Base-by-base conservation (phyloP, 2,329 filamentous ascomycete genomes). In the Fusarium phyllophilum region DNA sequence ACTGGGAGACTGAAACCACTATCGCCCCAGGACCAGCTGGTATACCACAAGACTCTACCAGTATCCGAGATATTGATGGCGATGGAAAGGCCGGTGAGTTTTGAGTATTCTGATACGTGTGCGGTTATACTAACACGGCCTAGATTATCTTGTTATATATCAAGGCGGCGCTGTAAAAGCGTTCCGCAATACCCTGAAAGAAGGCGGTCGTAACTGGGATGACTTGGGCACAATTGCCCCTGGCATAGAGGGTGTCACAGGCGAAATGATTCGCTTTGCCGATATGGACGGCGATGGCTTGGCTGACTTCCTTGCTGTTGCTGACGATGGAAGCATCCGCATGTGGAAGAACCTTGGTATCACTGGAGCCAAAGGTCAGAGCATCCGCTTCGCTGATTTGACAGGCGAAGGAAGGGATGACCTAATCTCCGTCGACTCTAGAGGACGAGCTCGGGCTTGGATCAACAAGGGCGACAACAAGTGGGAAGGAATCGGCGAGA, bases 271-370 rank as follows among this genome's bases (percentile, higher is more conserved):
- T 7, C 61, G 57, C 4, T 75, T 75, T 36, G 71, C 71, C 1
- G 71, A 75, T 15, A 75, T 75, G 59, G 68, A 75, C 14, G 71
- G 68, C 1, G 73, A 74, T 14, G 68, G 72, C 22, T 44, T 66
- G 17, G 33, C 72, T 7, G 72, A 75, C n/a, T 75, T 73, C 48
- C 67, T 75, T 11, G 67, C 70, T 12, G 62, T 74, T 24, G 52
- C 26, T 0, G 34, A 69, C 1, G 70, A 75, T 18, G 68, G 70
- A 29, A 72, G 68, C 15, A 72, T 74, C 22, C 60, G 67, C 9
- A 74, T 75, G 70, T 75, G 70, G 72, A 75, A 72, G 62, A 74
- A 75, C 42, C 56, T 72, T 33, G 67, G 72, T 12, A 68, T 69
- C 31, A 10, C 14, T 0, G 55, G 44, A 7, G 11, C 5, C 29